Conservation (phyloP, 2,329 filamentous ascomycete genomes). For the Aspergillus felis region DNA sequence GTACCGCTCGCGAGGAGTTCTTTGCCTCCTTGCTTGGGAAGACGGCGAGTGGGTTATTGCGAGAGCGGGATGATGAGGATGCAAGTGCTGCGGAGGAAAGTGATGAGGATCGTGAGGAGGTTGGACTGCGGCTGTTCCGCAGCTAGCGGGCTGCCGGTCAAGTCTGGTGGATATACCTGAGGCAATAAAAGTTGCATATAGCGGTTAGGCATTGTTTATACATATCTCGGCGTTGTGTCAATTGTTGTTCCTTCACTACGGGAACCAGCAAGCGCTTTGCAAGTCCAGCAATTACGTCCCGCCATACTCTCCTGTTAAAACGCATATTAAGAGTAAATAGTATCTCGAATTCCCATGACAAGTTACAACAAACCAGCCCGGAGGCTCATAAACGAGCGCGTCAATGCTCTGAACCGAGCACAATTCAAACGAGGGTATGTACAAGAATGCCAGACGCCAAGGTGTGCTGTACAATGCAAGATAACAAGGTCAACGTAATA, state of each 20-base stretch:
- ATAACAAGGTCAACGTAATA: background rate
- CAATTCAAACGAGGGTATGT: background rate
- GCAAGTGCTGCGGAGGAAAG: conserved; percentile 24
- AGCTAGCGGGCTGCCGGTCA: conserved; percentile 12
- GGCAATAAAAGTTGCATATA: background rate
- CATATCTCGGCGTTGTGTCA: background rate
- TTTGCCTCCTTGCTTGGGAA: conserved; percentile 69
- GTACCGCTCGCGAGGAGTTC: conserved; percentile 70
- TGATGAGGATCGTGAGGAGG: conserved; percentile 29
- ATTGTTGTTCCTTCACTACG: background rate
- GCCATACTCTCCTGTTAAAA: background rate
- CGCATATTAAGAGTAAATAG: background rate
- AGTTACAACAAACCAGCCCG: background rate
- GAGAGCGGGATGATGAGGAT: conserved; percentile 56
- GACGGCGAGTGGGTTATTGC: conserved; percentile 59
- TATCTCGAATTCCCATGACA: background rate
- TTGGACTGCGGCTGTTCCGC: conserved; percentile 32
- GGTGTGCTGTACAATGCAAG: background rate
- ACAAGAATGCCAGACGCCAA: background rate
- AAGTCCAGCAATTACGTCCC: background rate
- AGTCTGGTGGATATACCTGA: background rate
- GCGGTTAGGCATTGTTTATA: background rate
- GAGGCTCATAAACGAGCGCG: too few relatives aligned
- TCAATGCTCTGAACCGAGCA: too few relatives aligned
- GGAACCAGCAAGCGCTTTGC: background rate